These are phyloP conservation scores for Xylaria hypoxylon DNA, from an alignment of 2,329 filamentous ascomycete genomes.

Conservation along the genomic window DNA sequence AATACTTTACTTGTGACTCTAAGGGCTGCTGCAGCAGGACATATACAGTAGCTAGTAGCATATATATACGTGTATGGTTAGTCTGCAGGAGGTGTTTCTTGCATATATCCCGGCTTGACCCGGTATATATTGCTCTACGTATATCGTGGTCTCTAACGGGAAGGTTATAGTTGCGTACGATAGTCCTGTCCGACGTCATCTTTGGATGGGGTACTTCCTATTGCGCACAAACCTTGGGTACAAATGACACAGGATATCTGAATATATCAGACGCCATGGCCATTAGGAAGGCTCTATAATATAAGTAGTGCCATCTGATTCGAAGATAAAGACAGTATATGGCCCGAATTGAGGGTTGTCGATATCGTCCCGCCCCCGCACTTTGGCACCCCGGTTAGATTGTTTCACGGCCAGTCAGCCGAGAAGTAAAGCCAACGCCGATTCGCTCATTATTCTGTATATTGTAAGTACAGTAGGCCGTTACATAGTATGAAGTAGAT, in stretches of 20 bases:
- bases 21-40: too few relatives aligned
- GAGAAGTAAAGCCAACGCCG: background rate
- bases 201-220: background rate
- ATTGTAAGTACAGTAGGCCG: background rate
- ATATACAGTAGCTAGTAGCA: too few relatives aligned
- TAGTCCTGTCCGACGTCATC: background rate
- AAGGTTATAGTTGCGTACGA: background rate
- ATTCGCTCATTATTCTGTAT: background rate
- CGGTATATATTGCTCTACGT: too few relatives aligned
- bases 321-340: background rate
- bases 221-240: background rate
- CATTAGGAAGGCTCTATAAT: background rate
- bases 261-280: background rate
- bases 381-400: background rate
- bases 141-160: background rate
- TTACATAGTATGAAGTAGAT: background rate
- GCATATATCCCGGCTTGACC: too few relatives aligned
- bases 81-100: too few relatives aligned
- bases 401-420: constrained; percentile 11
- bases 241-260: too few relatives aligned
- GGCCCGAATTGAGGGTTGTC: background rate
- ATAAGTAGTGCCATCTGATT: background rate
- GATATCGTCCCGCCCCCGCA: background rate
- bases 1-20: too few relatives aligned
- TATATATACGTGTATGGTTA: too few relatives aligned